Evolutionary conservation across 345 rosid species (phyloP), one percentile per base, ranked within the genome.

Genomic region (Conringia planisiliqua): DNA sequence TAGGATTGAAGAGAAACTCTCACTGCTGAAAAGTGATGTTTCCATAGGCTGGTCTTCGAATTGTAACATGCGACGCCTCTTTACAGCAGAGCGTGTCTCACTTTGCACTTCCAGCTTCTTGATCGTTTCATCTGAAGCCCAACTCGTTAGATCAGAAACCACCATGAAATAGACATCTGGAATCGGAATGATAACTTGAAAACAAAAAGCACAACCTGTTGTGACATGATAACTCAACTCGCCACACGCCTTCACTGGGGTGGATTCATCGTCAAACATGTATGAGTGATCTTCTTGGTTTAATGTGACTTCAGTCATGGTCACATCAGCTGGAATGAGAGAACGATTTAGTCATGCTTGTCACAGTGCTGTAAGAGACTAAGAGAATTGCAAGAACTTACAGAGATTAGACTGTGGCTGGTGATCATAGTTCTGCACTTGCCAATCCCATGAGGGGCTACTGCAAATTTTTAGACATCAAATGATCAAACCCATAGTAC

Each of bases 41-140:
- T 87, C 92, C 26, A 20, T 51, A 35, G 72, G 73, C 54, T 85
- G 83, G 78, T 78, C 70, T 58, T 92, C 96, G 66, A 92, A 96
- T 7, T 87, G 97, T 74, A 96, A 81, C 95, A 90, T 87, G 62
- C 97, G 89, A 11, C 98, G 96, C 84, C 99, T 84, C 82, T 96
- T 96, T 50, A 83, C 44, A 73, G 87, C 91, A 6, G 82, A 84
- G 62, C 75, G 78, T 48, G 85, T 72, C 78, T 84, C 94, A 76
- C 74, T 82, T 9, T 17, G 64, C 66, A 76, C 88, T 70, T 78
- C 89, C 42, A 78, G 70, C 50, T 85, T 89, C 84, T 84, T 88
- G 73, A 43, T 80, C 10, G 74, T 68, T 10, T 73, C 80, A 75
- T 78, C 98, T 90, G 85, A 61, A 79, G 8, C 33, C 72, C 65